These are phyloP conservation scores for Schizochytrium sp. DNA, from an alignment of 108 stramenopile species.

Conservation along the genomic window DNA sequence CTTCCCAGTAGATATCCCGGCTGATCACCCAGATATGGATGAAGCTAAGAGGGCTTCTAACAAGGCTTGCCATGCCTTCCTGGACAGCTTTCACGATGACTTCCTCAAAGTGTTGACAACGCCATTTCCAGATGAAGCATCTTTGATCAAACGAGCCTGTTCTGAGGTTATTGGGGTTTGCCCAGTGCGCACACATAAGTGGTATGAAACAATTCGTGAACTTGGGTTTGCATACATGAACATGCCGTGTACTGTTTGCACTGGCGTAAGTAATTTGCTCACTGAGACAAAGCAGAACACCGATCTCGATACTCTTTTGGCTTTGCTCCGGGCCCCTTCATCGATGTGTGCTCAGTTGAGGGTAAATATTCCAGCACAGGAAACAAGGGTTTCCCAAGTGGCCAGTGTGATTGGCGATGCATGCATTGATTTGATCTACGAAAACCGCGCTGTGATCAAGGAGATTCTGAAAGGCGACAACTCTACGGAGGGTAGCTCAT, in stretches of 20 bases:
- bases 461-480: not conserved
- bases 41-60: not conserved
- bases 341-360: not conserved
- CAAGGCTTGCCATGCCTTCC: not conserved
- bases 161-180: not conserved
- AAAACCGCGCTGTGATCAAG: constrained; percentile 3
- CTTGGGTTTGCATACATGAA: not conserved
- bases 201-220: not conserved
- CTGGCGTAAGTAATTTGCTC: not conserved
- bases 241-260: not conserved
- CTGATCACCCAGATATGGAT: not conserved
- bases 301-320: not conserved
- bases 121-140: not conserved
- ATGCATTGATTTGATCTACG: constrained; percentile 4
- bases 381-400: not conserved
- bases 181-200: not conserved
- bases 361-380: not conserved
- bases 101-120: not conserved
- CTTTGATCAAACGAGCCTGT: too few species aligned
- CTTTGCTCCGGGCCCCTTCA: not conserved
- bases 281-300: not conserved
- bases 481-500: too few species aligned
- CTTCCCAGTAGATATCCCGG: constrained; percentile 30
- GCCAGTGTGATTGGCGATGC: not conserved
- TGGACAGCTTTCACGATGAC: constrained; percentile 26